Percentiles rank a stretch among this genome's conserved stretches.
Evolutionary conservation across 371 early-diverging fungal species (phyloP).

Genomic region (Nematocida major): DNA sequence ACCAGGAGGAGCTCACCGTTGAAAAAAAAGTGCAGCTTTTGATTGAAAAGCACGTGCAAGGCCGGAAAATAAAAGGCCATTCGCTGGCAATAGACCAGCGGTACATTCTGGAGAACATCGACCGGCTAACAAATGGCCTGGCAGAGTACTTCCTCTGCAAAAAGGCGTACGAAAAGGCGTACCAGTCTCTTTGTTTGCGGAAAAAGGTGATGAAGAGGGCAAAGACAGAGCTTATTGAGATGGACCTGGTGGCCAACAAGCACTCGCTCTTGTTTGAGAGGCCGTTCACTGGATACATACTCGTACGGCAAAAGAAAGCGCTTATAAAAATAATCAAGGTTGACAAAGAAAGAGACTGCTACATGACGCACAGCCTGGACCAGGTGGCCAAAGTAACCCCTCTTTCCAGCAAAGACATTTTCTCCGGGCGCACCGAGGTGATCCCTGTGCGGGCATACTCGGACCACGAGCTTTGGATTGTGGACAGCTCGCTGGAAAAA

Average conservation of each 20-base stretch:
- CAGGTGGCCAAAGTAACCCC: not conserved
- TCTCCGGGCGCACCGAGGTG: conserved; percentile 1
- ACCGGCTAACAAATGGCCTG: not conserved
- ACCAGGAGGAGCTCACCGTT: conserved; percentile 13
- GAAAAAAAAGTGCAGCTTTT: conserved; percentile 20
- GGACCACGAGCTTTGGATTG: conserved; percentile 25
- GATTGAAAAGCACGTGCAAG: conserved; percentile 22
- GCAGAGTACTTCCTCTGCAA: conserved; percentile 3
- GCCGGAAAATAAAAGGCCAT: conserved; percentile 7
- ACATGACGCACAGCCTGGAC: not conserved
- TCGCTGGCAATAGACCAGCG: conserved; percentile 27
- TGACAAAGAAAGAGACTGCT: not conserved
- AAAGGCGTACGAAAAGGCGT: not conserved
- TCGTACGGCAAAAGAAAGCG: not conserved
- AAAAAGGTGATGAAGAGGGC: not conserved
- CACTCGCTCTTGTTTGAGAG: not conserved
- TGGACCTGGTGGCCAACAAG: not conserved
- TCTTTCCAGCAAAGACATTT: not conserved
- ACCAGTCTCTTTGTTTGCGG: not conserved
- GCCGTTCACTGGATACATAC: conserved; percentile 7
- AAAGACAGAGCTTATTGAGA: not conserved
- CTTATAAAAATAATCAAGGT: not conserved
- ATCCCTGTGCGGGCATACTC: conserved; percentile 1
- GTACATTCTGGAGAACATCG: conserved; percentile 31
- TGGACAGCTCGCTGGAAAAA: not conserved